Evolutionary conservation across 306 rosid genomes (phyloP), one percentile per base, ranked within the genome.

Genomic region (Acacia acuminata): DNA sequence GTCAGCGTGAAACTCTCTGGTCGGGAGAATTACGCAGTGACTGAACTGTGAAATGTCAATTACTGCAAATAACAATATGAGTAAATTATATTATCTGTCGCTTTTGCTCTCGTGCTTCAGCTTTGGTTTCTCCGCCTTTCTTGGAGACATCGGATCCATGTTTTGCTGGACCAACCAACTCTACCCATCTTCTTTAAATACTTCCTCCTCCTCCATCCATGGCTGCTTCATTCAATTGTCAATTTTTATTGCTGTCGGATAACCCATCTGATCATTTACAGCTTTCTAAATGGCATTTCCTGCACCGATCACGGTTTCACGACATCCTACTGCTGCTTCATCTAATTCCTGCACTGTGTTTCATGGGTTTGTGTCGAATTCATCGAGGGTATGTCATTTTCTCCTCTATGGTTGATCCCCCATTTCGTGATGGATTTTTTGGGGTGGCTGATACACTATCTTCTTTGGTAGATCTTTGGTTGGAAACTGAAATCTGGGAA

Each of bases 51-150:
- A 43, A 13, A 30, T 16, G 22, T 43, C 77, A 38, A 5, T 27
- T 44, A 11, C 20, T 38, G 32, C 43, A 48, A 14, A 78, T 40
- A 82, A 34, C 27, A 55, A 38, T 38, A 78, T 10, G 19, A 3
- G n/a, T 51, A 22, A 22, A 55, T n/a, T 17, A 7, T 51, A 15
- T 51, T 19, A 53, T 55, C 24, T 2, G 58, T 10, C 25, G 11
- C 63, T 20, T 73, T 47, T 6, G 0, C 70, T 8, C 13, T 40
- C 50, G 50, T 40, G 22, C 17, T 30, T n/a, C 1, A 40, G 17
- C 98, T 80, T 96, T 50, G 99, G 63, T 82, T 91, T 91, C 99
- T 96, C 98, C 98, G 99, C 89, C 94, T 90, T 93, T 94, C 85
- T 89, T 88, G 99, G 97, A 92, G 97, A 50, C 70, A 34, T 24